Evolutionary conservation across 345 rosid species (phyloP), one percentile per base, ranked within the genome.

Genomic region (Melaleuca quinquenervia): DNA sequence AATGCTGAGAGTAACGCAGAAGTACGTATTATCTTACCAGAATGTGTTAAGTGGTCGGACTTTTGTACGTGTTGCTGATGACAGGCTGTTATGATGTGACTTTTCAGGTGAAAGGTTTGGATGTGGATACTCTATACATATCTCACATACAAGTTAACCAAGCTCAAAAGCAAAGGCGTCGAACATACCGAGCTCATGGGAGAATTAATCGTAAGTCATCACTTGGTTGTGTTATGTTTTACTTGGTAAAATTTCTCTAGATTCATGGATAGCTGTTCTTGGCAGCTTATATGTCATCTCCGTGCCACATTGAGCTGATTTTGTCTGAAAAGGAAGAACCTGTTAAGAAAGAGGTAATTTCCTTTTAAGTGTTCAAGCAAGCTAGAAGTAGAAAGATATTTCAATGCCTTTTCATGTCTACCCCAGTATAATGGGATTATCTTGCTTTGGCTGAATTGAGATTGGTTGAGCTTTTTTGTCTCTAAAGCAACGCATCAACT

Each of bases 81-180:
- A 13, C 32, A 5, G 26, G 80, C 12, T 85, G 48, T 9, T 32
- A 9, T 12, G 29, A 27, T 14, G 26, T 4, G 27, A 32, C 12
- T 7, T 75, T 53, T 58, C 82, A 93, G 97, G 94, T 95, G 75
- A 95, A 95, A 88, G 97, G 96, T 50, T 88, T 94, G 92, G 96
- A 95, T 88, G 94, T 93, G 13, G 96, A 95, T 82, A 87, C 96
- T 2, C 91, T 95, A 41, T 88, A 87, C 86, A 86, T 93, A 44
- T 94, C 97, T 85, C 97, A 95, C 88, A 89, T 95, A 84, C 98
- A 93, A 90, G 96, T 95, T 84, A 95, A 94, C 82, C 96, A 92
- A 88, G 94, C 96, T n/a, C 93, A 90, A 82, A 95, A 91, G 88
- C 96, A 95, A 84, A 95, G 96, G 84, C 94, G 96, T 1, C 88